A percentile compares a stretch with the other conserved stretches of the same genome.
phyloP scores from a whole-genome alignment of 2,329 filamentous ascomycete species.

The Exophiala aquamarina region DNA sequence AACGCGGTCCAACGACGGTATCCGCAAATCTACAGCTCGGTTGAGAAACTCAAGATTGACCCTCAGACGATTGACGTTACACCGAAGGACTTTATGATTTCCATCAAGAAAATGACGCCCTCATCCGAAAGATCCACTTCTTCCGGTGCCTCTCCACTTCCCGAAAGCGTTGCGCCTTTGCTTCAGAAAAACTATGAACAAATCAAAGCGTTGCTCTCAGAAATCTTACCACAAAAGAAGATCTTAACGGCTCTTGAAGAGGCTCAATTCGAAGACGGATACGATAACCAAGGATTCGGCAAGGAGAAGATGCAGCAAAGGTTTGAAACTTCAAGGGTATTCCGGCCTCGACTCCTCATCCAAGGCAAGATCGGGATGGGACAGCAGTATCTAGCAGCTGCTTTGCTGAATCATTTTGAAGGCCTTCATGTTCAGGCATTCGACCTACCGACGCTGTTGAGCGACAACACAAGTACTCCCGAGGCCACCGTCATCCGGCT shows the following conservation, averaged over 20 bases:
- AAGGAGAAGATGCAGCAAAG: conserved; percentile 74
- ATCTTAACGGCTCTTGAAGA: conserved; percentile 88
- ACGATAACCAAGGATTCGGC: conserved; percentile 79
- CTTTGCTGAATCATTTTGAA: conserved; percentile 86
- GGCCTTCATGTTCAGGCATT: conserved; percentile 93
- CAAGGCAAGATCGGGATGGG: conserved; percentile 87
- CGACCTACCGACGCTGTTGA: conserved; percentile 82
- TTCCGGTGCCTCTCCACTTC: conserved; percentile 78
- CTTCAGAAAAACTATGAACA: conserved; percentile 69
- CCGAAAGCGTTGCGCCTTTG: conserved; percentile 76
- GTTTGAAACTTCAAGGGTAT: conserved; percentile 85
- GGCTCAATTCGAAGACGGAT: conserved; percentile 84
- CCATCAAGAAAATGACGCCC: conserved; percentile 92
- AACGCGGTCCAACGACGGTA: conserved; percentile 96
- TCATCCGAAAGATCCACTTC: conserved; percentile 89
- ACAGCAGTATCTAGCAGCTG: conserved; percentile 82
- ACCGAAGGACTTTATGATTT: conserved; percentile 95
- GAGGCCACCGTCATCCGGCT: conserved; percentile 88
- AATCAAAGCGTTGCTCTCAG: conserved; percentile 70
- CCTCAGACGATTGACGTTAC: conserved; percentile 79
- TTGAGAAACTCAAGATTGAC: conserved; percentile 86
- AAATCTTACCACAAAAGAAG: conserved; percentile 80
- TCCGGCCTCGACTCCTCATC: conserved; percentile 83
- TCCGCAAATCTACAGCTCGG: conserved; percentile 90
- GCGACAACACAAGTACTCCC: conserved; percentile 74